Evolutionary conservation across 2,329 filamentous ascomycete genomes (phyloP), one percentile per base, ranked within the genome.

Genomic region (Zasmidium citrigriseum): DNA sequence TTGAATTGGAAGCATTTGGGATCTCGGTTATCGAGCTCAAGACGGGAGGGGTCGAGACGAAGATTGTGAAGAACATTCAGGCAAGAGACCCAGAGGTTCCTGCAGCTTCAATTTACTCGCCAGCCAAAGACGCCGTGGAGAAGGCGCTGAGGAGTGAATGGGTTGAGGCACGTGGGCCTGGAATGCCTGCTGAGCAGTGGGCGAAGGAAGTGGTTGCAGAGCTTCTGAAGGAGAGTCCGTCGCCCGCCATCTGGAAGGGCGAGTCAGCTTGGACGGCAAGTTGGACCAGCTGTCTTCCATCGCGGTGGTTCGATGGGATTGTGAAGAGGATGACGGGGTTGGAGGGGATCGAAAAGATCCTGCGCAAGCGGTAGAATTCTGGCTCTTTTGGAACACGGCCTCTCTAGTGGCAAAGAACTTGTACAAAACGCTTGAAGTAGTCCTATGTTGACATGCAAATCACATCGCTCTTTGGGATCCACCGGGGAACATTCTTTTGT

Each of bases 1-100:
- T 68, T 0, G 67, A 70, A 46, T 55, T 70, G 21, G 45, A 64
- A 46, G 62, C 64, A 4, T 64, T 70, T 25, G 61, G 54, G n/a
- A 57, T 69, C 25, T 25, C 21, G n/a, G 66, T 69, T 16, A 48
- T 68, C 1, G 54, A 68, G 1, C 52, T 69, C 21, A 63, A 59
- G 46, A 69, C 65, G 4, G 67, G 63, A 2, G 60, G 49, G 10
- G 63, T 68, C 4, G 54, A 61, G 23, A 63, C 63, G 4, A 65
- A 67, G 14, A 55, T 65, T 16, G 20, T 60, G 23, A 48, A 59
- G 38, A 63, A 64, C 38, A 12, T 51, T n/a, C 18, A 24, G 14
- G 52, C 44, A 7, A 53, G 51, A 16, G 23, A 34, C 21, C 49
- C 47, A 3, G 59, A 23, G 10, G 54, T 75, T 16, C 71, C 71